These are phyloP conservation scores for Trichoderma citrinoviride DNA, from an alignment of 2,329 filamentous ascomycete species.

Conservation along the genomic window DNA sequence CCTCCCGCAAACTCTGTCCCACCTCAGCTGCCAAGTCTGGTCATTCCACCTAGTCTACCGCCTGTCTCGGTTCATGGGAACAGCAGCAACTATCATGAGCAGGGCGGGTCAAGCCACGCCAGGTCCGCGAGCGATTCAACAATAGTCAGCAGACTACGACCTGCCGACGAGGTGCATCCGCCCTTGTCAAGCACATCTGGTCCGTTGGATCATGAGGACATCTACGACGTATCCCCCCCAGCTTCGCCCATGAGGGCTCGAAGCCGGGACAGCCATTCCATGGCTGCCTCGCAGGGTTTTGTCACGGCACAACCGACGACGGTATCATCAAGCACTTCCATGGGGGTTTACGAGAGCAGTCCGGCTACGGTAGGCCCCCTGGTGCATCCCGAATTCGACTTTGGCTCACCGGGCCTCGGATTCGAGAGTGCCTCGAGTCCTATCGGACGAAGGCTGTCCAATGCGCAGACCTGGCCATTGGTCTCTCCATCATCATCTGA, in stretches of 20 bases:
- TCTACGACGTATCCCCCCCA: conserved; percentile 50
- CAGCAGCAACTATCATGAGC: neutral
- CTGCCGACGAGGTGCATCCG: conserved; percentile 29
- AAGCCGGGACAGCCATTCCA: neutral
- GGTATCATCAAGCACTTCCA: neutral
- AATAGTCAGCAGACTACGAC: conserved; percentile 28
- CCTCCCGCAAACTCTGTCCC: neutral
- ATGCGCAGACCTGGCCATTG: conserved; percentile 48
- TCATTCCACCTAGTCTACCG: neutral
- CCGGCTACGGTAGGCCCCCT: neutral
- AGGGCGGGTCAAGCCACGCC: conserved; percentile 32
- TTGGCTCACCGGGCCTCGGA: neutral
- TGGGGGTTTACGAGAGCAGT: neutral
- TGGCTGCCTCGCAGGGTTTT: conserved; percentile 24
- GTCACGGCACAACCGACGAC: neutral
- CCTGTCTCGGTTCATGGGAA: neutral
- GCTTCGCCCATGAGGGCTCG: conserved; percentile 36
- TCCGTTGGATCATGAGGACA: conserved; percentile 33
- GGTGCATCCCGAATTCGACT: conserved; percentile 2
- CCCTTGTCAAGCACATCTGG: conserved; percentile 36
- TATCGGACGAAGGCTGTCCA: conserved; percentile 33
- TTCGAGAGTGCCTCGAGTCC: conserved; percentile 9
- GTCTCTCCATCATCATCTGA: conserved; percentile 26
- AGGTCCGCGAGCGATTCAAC: conserved; percentile 39
- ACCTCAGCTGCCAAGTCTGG: neutral